Evolutionary conservation across 2,329 filamentous ascomycete species (phyloP).

Genomic region (Bipolaris oryzae): DNA sequence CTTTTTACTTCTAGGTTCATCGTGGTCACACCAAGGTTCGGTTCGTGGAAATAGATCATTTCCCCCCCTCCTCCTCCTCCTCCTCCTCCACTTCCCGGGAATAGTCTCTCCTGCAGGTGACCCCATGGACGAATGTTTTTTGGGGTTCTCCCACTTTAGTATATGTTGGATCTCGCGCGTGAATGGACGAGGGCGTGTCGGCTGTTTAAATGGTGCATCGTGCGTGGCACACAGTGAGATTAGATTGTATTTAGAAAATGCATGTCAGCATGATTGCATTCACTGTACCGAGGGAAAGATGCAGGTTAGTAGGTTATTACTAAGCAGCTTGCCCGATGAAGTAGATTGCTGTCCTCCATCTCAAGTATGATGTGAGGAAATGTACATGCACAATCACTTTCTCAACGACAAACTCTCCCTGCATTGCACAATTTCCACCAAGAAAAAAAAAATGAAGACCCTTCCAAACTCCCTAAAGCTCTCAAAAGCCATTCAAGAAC

Average conservation of each 20-base stretch:
- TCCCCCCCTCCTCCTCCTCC: not conserved
- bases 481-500: too few species aligned
- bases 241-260: not conserved
- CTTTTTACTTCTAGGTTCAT: not conserved
- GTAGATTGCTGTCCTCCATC: not conserved
- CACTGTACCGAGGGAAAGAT: not conserved
- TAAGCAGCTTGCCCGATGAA: not conserved
- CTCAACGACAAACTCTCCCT: not conserved
- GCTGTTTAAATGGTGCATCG: not conserved
- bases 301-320: not conserved
- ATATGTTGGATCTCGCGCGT: not conserved
- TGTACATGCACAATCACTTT: too few species aligned
- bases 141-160: not conserved
- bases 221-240: not conserved
- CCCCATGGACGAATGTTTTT: not conserved
- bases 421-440: not conserved
- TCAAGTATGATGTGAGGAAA: not conserved
- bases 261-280: not conserved
- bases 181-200: not conserved
- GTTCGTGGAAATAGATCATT: not conserved
- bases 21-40: not conserved
- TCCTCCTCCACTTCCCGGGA: constrained; percentile 1
- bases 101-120: not conserved
- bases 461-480: too few species aligned
- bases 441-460: not conserved